Conservation (phyloP, 2,329 filamentous ascomycete species). For the Alternaria triticina region DNA sequence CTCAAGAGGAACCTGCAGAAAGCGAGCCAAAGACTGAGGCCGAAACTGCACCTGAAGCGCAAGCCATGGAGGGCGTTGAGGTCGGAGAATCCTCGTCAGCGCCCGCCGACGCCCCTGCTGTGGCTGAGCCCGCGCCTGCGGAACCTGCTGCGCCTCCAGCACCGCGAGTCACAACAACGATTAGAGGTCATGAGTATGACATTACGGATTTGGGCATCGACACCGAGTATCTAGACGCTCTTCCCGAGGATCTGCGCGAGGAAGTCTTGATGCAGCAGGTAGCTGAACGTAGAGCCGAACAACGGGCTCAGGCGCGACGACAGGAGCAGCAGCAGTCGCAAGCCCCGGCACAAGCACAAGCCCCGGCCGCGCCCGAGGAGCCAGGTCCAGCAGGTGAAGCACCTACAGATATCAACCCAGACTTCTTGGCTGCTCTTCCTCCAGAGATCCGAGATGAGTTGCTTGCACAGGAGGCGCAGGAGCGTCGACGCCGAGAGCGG, state of each 20-base stretch:
- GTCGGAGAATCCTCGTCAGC: conserved; percentile 45
- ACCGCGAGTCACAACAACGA: conserved; percentile 76
- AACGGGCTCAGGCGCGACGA: conserved; percentile 22
- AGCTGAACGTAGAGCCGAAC: conserved; percentile 69
- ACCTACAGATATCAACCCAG: conserved; percentile 83
- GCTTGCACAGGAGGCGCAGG: conserved; percentile 85
- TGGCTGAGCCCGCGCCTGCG: conserved; percentile 29
- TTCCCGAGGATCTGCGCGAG: conserved; percentile 95
- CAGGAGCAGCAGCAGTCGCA: conserved; percentile 59
- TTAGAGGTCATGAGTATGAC: conserved; percentile 86
- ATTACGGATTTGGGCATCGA: conserved; percentile 96
- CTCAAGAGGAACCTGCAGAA: conserved; percentile 32
- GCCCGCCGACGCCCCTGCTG: not conserved
- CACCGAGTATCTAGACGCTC: conserved; percentile 89
- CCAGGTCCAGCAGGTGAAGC: conserved; percentile 66
- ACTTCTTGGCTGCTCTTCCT: conserved; percentile 92
- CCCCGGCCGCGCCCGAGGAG: conserved; percentile 13
- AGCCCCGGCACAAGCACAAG: conserved; percentile 18
- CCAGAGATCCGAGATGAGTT: conserved; percentile 90
- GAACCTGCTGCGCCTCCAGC: conserved; percentile 41
- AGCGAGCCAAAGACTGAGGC: conserved; percentile 42
- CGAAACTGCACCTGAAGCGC: conserved; percentile 48
- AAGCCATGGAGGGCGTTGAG: conserved; percentile 81
- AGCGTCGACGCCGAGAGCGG: conserved; percentile 85
- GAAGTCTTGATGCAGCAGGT: conserved; percentile 94